Evolutionary conservation across 2,329 filamentous ascomycete species (phyloP).

Genomic region (Penicillium corylophilum): DNA sequence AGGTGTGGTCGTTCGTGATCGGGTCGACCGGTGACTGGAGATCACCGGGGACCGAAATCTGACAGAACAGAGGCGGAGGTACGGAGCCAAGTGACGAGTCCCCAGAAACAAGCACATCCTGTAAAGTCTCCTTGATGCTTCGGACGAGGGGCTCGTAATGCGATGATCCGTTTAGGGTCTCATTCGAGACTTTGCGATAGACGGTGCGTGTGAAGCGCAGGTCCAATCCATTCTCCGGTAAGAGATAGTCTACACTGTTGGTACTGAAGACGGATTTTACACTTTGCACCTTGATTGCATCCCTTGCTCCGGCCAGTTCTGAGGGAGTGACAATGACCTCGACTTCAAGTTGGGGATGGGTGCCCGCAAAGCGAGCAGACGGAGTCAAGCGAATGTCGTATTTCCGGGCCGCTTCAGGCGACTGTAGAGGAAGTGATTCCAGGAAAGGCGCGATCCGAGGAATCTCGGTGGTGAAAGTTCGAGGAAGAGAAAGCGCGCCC

Average conservation of each 20-base stretch:
- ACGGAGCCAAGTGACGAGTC: conserved; percentile 7
- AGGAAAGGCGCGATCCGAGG: conserved; percentile 36
- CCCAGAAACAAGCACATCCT: conserved; percentile 18
- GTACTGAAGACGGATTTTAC: conserved; percentile 32
- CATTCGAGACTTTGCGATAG: conserved; percentile 29
- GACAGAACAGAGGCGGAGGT: conserved; percentile 32
- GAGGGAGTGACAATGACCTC: conserved; percentile 22
- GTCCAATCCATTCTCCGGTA: conserved; percentile 40
- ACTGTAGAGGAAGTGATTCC: conserved; percentile 22
- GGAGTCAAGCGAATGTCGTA: conserved; percentile 37
- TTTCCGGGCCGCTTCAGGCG: conserved; percentile 10
- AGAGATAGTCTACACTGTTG: conserved; percentile 38
- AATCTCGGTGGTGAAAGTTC: conserved; percentile 35
- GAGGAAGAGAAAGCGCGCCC: conserved; percentile 28
- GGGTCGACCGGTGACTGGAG: conserved; percentile 3
- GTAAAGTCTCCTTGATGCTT: conserved; percentile 23
- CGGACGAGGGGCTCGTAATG: conserved; percentile 15
- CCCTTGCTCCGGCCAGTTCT: background rate
- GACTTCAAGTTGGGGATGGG: conserved; percentile 37
- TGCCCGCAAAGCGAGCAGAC: conserved; percentile 20
- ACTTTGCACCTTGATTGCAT: conserved; percentile 25
- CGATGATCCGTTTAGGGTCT: background rate
- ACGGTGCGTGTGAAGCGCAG: conserved; percentile 40
- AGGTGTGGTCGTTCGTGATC: conserved; percentile 13
- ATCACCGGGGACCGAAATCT: conserved; percentile 30